Evolutionary conservation across 257 asterid genomes (phyloP).

Genomic region (Capsicum pubescens): DNA sequence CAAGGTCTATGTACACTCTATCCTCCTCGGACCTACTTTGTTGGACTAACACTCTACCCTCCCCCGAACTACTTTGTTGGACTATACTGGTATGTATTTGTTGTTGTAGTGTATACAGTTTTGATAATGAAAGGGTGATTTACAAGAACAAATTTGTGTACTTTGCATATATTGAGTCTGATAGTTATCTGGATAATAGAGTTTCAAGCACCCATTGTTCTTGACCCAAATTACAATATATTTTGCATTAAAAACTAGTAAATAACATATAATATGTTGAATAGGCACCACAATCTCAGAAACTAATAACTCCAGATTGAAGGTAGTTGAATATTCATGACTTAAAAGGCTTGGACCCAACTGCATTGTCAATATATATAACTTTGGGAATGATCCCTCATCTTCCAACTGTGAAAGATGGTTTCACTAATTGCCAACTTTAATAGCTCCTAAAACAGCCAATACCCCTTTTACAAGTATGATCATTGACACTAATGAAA

Average conservation of each 20-base stretch:
- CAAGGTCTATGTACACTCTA: neutral
- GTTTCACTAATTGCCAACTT: neutral
- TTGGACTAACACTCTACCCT: no score
- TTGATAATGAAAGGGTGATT: neutral
- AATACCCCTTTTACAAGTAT: neutral
- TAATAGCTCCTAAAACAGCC: neutral
- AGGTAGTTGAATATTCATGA: neutral
- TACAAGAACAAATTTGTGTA: neutral
- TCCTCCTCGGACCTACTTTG: no score
- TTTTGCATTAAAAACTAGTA: neutral
- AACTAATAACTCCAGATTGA: neutral
- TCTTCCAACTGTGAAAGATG: neutral
- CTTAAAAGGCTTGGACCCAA: neutral
- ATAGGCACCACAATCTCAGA: neutral
- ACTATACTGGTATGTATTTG: no score
- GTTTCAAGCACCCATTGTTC: neutral
- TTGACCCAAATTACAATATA: neutral
- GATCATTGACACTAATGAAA: neutral
- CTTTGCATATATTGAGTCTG: neutral
- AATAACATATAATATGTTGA: neutral
- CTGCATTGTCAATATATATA: neutral
- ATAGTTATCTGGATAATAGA: neutral
- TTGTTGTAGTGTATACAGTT: neutral
- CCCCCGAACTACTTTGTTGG: no score
- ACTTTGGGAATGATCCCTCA: neutral